phyloP scores from a whole-genome alignment of 495 filamentous ascomycete species.

The Penicillium flavigenum region DNA sequence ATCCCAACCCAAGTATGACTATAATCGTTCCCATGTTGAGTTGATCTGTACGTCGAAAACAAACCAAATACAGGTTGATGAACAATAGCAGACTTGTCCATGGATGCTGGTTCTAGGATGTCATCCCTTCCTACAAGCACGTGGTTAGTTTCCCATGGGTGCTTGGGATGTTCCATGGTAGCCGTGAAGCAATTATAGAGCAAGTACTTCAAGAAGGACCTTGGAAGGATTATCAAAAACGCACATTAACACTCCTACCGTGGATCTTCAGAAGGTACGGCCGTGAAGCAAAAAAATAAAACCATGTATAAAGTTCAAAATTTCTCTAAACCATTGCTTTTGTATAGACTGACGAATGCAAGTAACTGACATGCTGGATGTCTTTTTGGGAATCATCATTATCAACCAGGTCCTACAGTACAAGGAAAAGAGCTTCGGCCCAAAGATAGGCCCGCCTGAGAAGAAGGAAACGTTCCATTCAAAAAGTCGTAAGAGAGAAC shows the following conservation, averaged over 20 bases:
- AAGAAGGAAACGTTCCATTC: constrained; percentile 34
- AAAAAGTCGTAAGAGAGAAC: constrained; percentile 29
- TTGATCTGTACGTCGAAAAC: background rate
- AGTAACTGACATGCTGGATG: constrained; percentile 40
- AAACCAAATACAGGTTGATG: background rate
- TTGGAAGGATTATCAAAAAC: background rate
- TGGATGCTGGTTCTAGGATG: background rate
- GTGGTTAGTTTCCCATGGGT: background rate
- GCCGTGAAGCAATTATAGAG: constrained; percentile 6
- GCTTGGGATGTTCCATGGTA: constrained; percentile 5
- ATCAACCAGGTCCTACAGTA: constrained; percentile 48
- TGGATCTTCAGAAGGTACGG: background rate
- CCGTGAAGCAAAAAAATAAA: constrained; percentile 10
- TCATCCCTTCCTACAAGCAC: background rate
- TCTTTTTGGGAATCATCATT: constrained; percentile 45
- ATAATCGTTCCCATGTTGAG: background rate
- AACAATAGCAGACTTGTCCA: background rate
- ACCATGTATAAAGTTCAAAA: constrained; percentile 1
- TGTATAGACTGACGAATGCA: constrained; percentile 38
- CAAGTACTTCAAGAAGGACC: background rate
- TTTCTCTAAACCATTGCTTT: constrained; percentile 40
- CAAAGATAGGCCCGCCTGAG: constrained; percentile 37
- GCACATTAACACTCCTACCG: background rate
- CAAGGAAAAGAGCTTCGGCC: constrained; percentile 40
- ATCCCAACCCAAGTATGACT: no score